phyloP scores from a whole-genome alignment of 352 stramenopile species.

The Pythium rhizo-oryzae region DNA sequence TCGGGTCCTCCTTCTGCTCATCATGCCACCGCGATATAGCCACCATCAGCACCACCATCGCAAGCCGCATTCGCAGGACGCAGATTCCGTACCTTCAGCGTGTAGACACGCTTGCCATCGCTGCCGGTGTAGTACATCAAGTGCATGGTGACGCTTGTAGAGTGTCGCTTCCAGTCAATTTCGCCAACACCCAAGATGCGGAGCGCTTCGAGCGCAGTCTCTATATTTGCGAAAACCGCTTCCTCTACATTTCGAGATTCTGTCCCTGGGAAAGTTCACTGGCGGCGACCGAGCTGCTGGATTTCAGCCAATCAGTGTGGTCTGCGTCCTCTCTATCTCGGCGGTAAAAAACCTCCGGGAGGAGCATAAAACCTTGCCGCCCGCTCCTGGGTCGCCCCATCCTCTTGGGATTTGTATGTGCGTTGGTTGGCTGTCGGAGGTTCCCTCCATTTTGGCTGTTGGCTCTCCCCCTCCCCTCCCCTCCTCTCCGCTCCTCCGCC shows the following conservation, averaged over 20 bases:
- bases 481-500: constrained; percentile 12
- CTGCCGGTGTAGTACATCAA: constrained; percentile 99
- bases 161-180: constrained; percentile 23
- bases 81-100: constrained; percentile 91
- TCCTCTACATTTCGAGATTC: constrained; percentile 2
- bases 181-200: neutral
- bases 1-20: constrained; percentile 93
- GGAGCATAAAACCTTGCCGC: constrained; percentile 1
- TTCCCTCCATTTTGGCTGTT: constrained; percentile 35
- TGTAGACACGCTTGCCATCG: constrained; percentile 98
- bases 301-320: constrained; percentile 14
- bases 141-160: constrained; percentile 90
- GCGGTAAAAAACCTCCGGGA: constrained; percentile 9
- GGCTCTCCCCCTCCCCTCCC: constrained; percentile 15
- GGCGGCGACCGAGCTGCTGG: constrained; percentile 7
- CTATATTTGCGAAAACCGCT: neutral
- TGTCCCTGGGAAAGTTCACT: constrained; percentile 21
- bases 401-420: constrained; percentile 23
- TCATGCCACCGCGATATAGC: neutral
- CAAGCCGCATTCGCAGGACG: neutral
- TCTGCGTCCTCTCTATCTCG: constrained; percentile 6
- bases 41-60: neutral
- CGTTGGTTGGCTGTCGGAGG: constrained; percentile 34
- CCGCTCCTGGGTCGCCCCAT: neutral
- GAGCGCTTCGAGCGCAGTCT: neutral